Base-by-base conservation (phyloP, 2,329 filamentous ascomycete species). In the Ambrosiella cleistominuta region DNA sequence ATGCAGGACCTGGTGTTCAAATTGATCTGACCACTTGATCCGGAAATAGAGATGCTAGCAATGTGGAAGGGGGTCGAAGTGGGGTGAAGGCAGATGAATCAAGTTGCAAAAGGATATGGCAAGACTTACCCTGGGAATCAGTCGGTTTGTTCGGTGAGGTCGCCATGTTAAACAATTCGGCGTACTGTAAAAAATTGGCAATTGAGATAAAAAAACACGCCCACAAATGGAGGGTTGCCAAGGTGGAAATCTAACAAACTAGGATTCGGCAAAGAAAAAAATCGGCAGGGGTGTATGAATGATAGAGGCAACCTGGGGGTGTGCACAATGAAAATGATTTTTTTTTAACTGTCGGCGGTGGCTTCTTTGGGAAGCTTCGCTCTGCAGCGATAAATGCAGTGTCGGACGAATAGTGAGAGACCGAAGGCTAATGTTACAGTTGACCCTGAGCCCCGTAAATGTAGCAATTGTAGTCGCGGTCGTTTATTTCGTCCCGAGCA, bases 41-140 rank as follows among this genome's bases (percentile, higher is more conserved):
- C 55, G 55, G n/a, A 49, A 47, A 42, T 50, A 54, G 40, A 38
- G n/a, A 40, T 39, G 36, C 35, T 38, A 36, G 38, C 17, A n/a
- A 19, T 7, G 19, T 27, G 47, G 47, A 36, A 27, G 35, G n/a
- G 47, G 17, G 12, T 15, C 27, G 9, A 51, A 51, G 27, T 7
- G 13, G 27, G 27, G 47, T 51, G 47, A 51, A 51, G 27, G 17
- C 8, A 19, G 35, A 11, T n/a, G 17, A n/a, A 51, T 13, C 47
- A n/a, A 8, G 27, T 35, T n/a, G 19, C 19, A 15, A 45, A 35
- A 50, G 39, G 15, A 58, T 27, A 27, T 58, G 49, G 35, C 45
- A 55, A 60, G 58, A 60, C 58, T 60, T 60, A 60, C 58, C 55
- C 55, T 54, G 55, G 52, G 54, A 54, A 57, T 60, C 58, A 39